Base-by-base conservation (phyloP, 495 filamentous ascomycete species). In the Friedmanniomyces simplex region DNA sequence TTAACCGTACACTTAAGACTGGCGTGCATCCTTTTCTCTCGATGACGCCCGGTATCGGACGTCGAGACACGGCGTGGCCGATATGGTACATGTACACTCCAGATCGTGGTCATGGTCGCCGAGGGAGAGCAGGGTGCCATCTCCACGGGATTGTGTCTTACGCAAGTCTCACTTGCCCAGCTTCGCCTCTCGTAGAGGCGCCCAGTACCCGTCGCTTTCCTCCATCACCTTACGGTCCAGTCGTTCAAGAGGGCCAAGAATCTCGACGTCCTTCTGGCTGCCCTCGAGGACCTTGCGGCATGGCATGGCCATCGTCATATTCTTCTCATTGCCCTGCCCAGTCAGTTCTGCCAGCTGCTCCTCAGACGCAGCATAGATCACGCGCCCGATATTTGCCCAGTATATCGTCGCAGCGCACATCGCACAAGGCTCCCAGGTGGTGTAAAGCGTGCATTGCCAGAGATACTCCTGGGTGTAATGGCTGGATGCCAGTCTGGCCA, bases 341-440 rank as follows among this genome's bases (percentile, higher is more conserved):
- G 74, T 77, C 53, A 79, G 53, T 41, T 62, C 53, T 37, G 69
- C 68, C 50, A 79, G 62, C 55, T 72, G 70, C 54, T 73, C 72
- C 65, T 79, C 77, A 50, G 73, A 73, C 12, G 75, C 76, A 28
- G 76, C 72, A 61, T 80, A 80, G 26, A 80, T 70, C 56, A 81
- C 64, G 6, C 77, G 68, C 11, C 77, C 78, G 41, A 79, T 81
- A 60, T 79, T 74, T 55, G 77, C 76, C 77, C 78, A 81, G 65
- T 80, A 73, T 26, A 71, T 68, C 12, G 71, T 72, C 14, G 67
- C 69, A 51, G 69, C 70, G 58, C 78, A 80, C 77, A 80, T 80
- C 18, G 74, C 77, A 61, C 77, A 80, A 7, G 77, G 78, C 61
- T 81, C 77, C 77, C 78, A 81, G 6, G 77, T 79, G 16, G 72